These are phyloP conservation scores for Golubevia pallescens DNA, from an alignment of 1,284 basidiomycete genomes.

Conservation along the genomic window DNA sequence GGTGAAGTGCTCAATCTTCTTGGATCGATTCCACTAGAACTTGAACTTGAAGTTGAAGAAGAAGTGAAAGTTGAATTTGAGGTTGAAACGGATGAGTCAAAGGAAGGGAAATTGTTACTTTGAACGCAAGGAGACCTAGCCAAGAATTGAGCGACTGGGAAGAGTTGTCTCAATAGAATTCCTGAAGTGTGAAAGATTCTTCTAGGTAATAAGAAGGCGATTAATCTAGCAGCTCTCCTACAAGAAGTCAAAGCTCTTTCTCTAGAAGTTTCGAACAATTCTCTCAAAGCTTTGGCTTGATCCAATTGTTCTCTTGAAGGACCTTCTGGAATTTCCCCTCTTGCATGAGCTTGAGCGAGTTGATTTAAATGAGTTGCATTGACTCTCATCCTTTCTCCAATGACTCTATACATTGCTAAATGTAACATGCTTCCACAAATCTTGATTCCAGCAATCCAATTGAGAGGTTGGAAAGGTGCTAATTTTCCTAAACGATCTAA, in stretches of 20 bases:
- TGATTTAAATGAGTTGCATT: slow-evolving; percentile 32
- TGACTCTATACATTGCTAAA: slow-evolving; percentile 33
- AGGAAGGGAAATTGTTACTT: neutral
- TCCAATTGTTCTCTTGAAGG: slow-evolving; percentile 18
- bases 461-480: slow-evolving; percentile 37
- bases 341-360: slow-evolving; percentile 14
- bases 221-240: slow-evolving; percentile 31
- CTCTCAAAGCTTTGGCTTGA: slow-evolving; percentile 26
- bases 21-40: neutral
- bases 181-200: slow-evolving; percentile 41
- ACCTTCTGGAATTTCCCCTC: neutral
- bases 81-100: neutral
- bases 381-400: slow-evolving; percentile 32
- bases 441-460: slow-evolving; percentile 44
- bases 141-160: slow-evolving; percentile 43
- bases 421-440: slow-evolving; percentile 36
- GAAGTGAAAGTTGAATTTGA: neutral
- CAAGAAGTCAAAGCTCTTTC: slow-evolving; percentile 31
- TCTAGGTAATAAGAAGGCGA: slow-evolving; percentile 32
- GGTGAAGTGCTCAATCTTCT: neutral
- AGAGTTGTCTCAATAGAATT: slow-evolving; percentile 31
- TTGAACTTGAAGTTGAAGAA: neutral
- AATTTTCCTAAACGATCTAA: slow-evolving; percentile 27
- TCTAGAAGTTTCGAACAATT: slow-evolving; percentile 34
- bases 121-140: slow-evolving; percentile 18